phyloP scores from a whole-genome alignment of 768 basidiomycete genomes.

The Suillus decipiens region DNA sequence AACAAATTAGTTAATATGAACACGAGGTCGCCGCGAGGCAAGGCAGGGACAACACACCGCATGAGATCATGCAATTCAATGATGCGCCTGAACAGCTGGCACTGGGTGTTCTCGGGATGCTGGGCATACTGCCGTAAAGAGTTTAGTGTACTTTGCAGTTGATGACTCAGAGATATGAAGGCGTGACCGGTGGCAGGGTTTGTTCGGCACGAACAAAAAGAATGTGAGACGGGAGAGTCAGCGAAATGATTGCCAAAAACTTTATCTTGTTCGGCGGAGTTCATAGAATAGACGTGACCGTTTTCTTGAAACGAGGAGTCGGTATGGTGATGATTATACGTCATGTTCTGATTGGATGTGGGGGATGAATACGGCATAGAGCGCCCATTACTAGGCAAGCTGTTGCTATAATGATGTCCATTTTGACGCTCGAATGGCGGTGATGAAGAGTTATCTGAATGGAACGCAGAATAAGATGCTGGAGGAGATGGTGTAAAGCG shows the following conservation, averaged over 20 bases:
- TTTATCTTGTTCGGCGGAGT: slow-evolving; percentile 36
- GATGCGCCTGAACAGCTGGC: slow-evolving; percentile 59
- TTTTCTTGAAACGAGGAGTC: slow-evolving; percentile 36
- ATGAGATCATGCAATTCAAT: slow-evolving; percentile 61
- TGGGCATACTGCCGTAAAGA: slow-evolving; percentile 63
- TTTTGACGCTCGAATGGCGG: slow-evolving; percentile 37
- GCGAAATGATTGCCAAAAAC: slow-evolving; percentile 35
- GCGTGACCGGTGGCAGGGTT: slow-evolving; percentile 60
- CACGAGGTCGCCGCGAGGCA: slow-evolving; percentile 37
- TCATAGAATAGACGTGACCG: slow-evolving; percentile 39
- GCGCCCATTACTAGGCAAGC: slow-evolving; percentile 28
- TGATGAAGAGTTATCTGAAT: slow-evolving; percentile 43
- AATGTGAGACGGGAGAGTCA: slow-evolving; percentile 35
- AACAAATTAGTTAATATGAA: slow-evolving; percentile 33
- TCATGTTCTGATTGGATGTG: slow-evolving; percentile 34
- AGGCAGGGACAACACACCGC: slow-evolving; percentile 52
- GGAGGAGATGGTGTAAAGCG: slow-evolving; percentile 69
- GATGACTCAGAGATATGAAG: slow-evolving; percentile 62
- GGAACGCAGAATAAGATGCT: slow-evolving; percentile 54
- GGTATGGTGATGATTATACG: slow-evolving; percentile 35
- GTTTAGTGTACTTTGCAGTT: slow-evolving; percentile 57
- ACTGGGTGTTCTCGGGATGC: slow-evolving; percentile 54
- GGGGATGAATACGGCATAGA: slow-evolving; percentile 37
- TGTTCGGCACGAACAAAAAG: slow-evolving; percentile 63
- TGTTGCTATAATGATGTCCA: slow-evolving; percentile 34